These are phyloP conservation scores for Cyclanthera cordifolia DNA, from an alignment of 306 rosid species.

Conservation along the genomic window DNA sequence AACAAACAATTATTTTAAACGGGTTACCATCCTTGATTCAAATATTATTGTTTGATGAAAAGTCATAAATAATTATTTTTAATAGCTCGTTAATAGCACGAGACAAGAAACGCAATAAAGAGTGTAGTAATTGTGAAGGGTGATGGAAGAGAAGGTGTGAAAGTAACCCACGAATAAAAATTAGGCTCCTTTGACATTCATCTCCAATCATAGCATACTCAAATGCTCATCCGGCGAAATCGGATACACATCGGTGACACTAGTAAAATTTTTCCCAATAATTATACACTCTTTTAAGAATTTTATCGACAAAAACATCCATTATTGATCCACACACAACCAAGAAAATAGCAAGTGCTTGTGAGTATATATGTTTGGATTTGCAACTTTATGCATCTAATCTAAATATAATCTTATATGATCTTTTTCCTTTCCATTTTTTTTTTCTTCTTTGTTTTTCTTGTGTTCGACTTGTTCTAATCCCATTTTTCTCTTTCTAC, in stretches of 20 bases:
- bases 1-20: no score
- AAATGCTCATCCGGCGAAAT: slow-evolving; percentile 5
- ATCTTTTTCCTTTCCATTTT: neutral
- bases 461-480: slow-evolving; percentile 7
- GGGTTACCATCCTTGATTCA: no score
- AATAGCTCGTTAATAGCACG: no score
- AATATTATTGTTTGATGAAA: no score
- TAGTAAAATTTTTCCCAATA: neutral
- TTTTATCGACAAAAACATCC: neutral
- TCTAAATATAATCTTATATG: neutral
- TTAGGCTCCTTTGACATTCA: neutral
- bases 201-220: neutral
- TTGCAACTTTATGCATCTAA: neutral
- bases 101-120: no score
- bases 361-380: neutral
- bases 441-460: neutral
- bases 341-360: neutral
- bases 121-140: neutral
- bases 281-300: neutral
- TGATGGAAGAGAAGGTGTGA: neutral
- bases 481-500: slow-evolving; percentile 49
- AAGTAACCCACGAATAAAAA: neutral
- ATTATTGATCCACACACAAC: neutral
- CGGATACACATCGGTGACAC: neutral
- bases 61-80: no score